These are phyloP conservation scores for Trichoderma sp. DNA, from an alignment of 2,329 filamentous ascomycete species.

Conservation along the genomic window DNA sequence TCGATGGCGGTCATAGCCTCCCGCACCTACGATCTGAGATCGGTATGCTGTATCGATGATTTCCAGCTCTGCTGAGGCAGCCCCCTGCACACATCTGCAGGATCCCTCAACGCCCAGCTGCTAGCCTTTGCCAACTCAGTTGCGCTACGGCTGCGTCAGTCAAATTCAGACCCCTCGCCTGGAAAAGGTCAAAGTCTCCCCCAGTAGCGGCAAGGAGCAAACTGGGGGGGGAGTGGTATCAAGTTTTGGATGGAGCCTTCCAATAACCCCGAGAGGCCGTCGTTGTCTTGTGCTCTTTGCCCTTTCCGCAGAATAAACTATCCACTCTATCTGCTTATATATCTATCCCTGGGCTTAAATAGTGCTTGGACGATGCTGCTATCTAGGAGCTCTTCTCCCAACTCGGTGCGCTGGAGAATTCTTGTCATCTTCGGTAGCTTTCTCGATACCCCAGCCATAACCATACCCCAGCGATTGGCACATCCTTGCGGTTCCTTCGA, in stretches of 20 bases:
- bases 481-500: not conserved
- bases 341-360: not conserved
- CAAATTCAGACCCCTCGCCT: not conserved
- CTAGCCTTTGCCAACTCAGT: not conserved
- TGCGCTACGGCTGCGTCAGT: conserved; percentile 6
- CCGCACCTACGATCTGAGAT: conserved; percentile 9
- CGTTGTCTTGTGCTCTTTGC: conserved; percentile 1
- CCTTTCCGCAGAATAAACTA: not conserved
- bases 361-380: not conserved
- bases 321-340: not conserved
- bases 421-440: not conserved
- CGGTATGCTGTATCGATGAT: conserved; percentile 4
- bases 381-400: not conserved
- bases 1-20: conserved; percentile 11
- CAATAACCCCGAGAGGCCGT: not conserved
- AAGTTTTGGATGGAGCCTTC: not conserved
- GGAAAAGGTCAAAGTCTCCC: not conserved
- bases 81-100: conserved; percentile 2
- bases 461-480: not conserved
- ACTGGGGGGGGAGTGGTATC: not conserved
- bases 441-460: not conserved
- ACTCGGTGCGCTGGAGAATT: not conserved
- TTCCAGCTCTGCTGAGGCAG: not conserved
- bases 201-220: not conserved
- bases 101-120: not conserved